Evolutionary conservation across 768 basidiomycete genomes (phyloP), one percentile per base, ranked within the genome.

Genomic region (Lactarius quietus): DNA sequence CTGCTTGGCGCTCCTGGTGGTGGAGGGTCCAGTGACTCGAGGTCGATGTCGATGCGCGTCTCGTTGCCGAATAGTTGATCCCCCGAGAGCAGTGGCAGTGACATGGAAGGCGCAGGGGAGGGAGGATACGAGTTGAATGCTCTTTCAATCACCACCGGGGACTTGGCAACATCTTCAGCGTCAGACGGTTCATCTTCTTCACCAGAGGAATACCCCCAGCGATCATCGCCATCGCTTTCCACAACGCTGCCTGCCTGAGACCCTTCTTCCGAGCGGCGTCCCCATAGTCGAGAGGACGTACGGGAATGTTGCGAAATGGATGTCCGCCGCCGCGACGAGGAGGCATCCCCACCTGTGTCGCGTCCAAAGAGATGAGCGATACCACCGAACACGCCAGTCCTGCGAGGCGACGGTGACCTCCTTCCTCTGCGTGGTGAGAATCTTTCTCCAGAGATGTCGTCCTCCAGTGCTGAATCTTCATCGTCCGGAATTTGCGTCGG

Each of bases 201-300:
- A 28, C 85, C 90, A 3, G 93, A 93, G n/a, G 89, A 86, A 75
- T 94, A 95, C 5, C 93, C 93, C 93, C 93, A 95, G n/a, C 91
- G 83, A 68, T 93, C 90, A 52, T 86, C 84, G 64, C 78, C 75
- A 3, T 74, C 81, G 15, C 57, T 45, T 43, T 85, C 85, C 31
- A 84, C 83, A 3, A 82, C 86, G 14, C 77, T 79, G 33, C 78
- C 83, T 6, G 80, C 86, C 72, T 89, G 86, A 7, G 87, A 88
- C 28, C 80, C 83, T 35, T 77, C 80, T 23, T 84, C 83, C 17
- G 87, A 87, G 57, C 77, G 80, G 59, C 84, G 70, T 80, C 83
- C 65, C 76, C 72, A 26, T 82, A 84, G 64, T 77, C 75, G n/a
- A 82, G 78, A 45, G 41, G 85, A 83, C 45, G 79, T 69, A 14